Percentiles rank a stretch among this genome's conserved stretches.
These are phyloP conservation scores for Aegilops tauschii DNA, from an alignment of 176 grass and related monocot genomes.

Conservation along the genomic window DNA sequence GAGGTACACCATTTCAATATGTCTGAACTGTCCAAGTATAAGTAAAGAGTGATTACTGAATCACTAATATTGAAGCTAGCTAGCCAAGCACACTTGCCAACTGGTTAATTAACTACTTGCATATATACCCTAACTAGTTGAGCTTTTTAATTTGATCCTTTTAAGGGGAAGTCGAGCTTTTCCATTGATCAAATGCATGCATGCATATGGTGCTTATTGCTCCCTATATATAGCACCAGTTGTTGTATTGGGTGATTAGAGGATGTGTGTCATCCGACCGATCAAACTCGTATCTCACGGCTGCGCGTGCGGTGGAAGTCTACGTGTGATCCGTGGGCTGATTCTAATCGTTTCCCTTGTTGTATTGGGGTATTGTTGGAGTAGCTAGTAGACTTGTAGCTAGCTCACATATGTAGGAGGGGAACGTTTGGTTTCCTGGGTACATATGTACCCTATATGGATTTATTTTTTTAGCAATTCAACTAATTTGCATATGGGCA, in stretches of 20 bases:
- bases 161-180: not conserved
- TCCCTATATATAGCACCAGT: not conserved
- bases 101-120: not conserved
- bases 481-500: not conserved
- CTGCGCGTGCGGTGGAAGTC: no score
- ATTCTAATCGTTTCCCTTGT: no score
- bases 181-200: not conserved
- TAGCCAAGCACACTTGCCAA: not conserved
- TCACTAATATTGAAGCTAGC: not conserved
- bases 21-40: not conserved
- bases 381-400: no score
- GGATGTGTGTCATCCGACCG: no score
- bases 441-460: no score
- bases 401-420: not conserved
- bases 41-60: not conserved
- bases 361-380: not conserved
- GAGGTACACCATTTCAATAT: conserved; percentile 32
- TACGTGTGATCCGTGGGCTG: no score
- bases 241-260: no score
- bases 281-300: no score
- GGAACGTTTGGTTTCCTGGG: no score
- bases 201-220: not conserved
- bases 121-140: not conserved
- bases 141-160: not conserved
- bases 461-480: not conserved